phyloP scores from a whole-genome alignment of 768 basidiomycete species.

The Russula sp. region DNA sequence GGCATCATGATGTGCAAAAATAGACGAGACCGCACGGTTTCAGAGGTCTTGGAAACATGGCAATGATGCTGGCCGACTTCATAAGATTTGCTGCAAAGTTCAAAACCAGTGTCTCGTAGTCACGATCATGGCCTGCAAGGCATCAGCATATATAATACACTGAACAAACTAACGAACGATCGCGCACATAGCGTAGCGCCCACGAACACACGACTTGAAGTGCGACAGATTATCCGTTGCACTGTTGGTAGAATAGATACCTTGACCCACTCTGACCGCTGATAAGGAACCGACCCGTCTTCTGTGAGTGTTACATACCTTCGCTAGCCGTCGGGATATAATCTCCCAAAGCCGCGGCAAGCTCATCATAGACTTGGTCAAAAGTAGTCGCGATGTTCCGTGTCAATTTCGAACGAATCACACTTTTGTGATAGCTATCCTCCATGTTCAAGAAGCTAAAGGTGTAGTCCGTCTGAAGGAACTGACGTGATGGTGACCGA shows the following conservation, averaged over 20 bases:
- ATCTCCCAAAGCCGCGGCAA: slow-evolving; percentile 37
- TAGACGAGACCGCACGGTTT: slow-evolving; percentile 35
- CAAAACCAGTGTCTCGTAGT: slow-evolving; percentile 36
- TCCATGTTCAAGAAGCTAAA: slow-evolving; percentile 31
- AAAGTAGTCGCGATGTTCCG: slow-evolving; percentile 37
- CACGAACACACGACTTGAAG: slow-evolving; percentile 31
- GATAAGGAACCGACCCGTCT: not conserved
- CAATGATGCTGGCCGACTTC: slow-evolving; percentile 31
- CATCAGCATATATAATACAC: not conserved
- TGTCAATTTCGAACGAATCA: slow-evolving; percentile 31
- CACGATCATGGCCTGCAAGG: slow-evolving; percentile 36
- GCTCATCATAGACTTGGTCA: slow-evolving; percentile 43
- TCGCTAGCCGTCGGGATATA: slow-evolving; percentile 29
- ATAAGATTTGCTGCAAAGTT: slow-evolving; percentile 35
- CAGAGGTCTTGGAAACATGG: slow-evolving; percentile 38
- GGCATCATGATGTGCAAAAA: slow-evolving; percentile 15
- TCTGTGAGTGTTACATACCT: not conserved
- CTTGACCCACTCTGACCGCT: slow-evolving; percentile 34
- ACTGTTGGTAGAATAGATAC: slow-evolving; percentile 25
- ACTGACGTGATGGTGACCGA: slow-evolving; percentile 26
- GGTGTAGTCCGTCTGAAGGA: slow-evolving; percentile 34
- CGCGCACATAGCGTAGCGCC: slow-evolving; percentile 39
- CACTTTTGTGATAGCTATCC: slow-evolving; percentile 30
- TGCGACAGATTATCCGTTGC: slow-evolving; percentile 1
- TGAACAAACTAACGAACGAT: not conserved